These are phyloP conservation scores for Pestalotiopsis sp. DNA, from an alignment of 2,329 filamentous ascomycete species.

Conservation along the genomic window DNA sequence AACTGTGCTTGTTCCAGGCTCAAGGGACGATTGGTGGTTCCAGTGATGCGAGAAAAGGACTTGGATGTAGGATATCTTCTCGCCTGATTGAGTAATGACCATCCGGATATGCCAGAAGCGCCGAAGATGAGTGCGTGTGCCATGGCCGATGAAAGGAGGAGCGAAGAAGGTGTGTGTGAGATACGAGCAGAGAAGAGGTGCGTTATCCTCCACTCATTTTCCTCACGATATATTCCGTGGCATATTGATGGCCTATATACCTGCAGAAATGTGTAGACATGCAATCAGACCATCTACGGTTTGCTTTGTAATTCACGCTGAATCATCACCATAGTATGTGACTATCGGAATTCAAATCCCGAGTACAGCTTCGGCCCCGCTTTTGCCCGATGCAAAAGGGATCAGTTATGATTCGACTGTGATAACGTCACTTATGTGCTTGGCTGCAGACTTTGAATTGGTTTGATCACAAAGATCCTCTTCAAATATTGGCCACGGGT, in stretches of 20 bases:
- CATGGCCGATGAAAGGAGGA: background rate
- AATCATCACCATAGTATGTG: background rate
- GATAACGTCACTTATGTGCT: background rate
- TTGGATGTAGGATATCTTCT: background rate
- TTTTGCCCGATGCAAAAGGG: background rate
- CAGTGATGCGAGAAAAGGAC: background rate
- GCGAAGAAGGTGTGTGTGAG: no score
- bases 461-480: no score
- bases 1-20: background rate
- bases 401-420: no score
- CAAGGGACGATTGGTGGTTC: background rate
- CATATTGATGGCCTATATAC: background rate
- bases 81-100: background rate
- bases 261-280: background rate
- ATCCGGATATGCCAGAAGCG: background rate
- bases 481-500: no score
- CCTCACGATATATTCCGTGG: background rate
- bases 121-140: background rate
- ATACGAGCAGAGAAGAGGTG: background rate
- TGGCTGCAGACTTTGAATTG: background rate
- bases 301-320: background rate
- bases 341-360: background rate
- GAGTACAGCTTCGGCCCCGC: background rate
- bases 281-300: background rate
- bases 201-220: background rate